Conservation (phyloP, 1,284 basidiomycete species). For the Ceratobasidium theobromae region DNA sequence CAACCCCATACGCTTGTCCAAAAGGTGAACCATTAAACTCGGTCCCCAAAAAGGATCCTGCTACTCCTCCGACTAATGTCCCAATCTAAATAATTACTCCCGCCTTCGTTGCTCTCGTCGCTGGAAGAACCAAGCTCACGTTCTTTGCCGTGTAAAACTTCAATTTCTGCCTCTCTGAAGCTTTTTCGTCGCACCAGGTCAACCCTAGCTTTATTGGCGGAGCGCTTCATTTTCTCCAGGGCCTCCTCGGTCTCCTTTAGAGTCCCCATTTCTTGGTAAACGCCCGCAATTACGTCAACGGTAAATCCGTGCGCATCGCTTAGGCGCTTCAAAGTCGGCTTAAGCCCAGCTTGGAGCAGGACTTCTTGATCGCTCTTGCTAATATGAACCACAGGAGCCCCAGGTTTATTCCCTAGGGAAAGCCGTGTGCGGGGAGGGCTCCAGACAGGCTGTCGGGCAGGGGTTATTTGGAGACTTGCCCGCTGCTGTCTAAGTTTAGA, state of each 20-base stretch:
- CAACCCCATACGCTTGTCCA: no score
- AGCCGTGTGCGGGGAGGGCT: not conserved
- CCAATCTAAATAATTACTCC: not conserved
- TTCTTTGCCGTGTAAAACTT: not conserved
- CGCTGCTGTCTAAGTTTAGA: not conserved
- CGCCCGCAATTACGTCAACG: constrained; percentile 5
- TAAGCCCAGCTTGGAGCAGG: not conserved
- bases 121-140: not conserved
- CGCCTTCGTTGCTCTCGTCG: not conserved
- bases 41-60: constrained; percentile 3
- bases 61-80: not conserved
- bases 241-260: constrained; percentile 24
- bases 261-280: constrained; percentile 10
- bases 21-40: no score
- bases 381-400: not conserved
- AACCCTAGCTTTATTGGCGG: not conserved
- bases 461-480: not conserved
- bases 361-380: not conserved
- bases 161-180: not conserved
- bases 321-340: constrained; percentile 1
- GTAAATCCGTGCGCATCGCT: constrained; percentile 13
- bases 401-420: not conserved
- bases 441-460: not conserved
- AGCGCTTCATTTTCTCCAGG: constrained; percentile 7
- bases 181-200: not conserved